Conservation (phyloP, 352 stramenopile species). For the Globisporangium solare region DNA sequence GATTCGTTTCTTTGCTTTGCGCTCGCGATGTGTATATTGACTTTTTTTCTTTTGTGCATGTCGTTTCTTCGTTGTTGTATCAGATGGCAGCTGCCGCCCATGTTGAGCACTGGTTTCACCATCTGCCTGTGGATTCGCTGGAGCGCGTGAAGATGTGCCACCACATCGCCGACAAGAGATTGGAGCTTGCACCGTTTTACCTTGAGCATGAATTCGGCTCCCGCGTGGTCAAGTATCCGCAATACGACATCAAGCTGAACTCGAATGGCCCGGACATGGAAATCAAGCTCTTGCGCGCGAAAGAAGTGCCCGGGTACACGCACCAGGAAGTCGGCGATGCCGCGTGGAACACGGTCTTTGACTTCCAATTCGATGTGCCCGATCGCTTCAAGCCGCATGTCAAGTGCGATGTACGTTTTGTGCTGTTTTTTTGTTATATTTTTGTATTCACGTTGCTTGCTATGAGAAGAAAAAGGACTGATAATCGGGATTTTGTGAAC, state of each 20-base stretch:
- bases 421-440: too few relatives aligned
- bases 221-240: slow-evolving; percentile 38
- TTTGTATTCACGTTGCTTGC: not conserved
- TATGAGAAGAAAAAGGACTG: not conserved
- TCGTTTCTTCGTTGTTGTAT: slow-evolving; percentile 1
- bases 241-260: slow-evolving; percentile 79
- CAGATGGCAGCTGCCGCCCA: slow-evolving; percentile 25
- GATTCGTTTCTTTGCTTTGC: not conserved
- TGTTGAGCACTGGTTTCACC: slow-evolving; percentile 69
- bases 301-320: slow-evolving; percentile 47
- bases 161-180: slow-evolving; percentile 49
- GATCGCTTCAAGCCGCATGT: slow-evolving; percentile 59
- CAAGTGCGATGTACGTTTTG: slow-evolving; percentile 38
- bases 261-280: slow-evolving; percentile 77
- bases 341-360: slow-evolving; percentile 73
- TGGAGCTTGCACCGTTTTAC: slow-evolving; percentile 46
- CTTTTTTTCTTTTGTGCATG: not conserved
- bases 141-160: slow-evolving; percentile 44
- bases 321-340: slow-evolving; percentile 60
- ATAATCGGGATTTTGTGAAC: not conserved
- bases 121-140: slow-evolving; percentile 54
- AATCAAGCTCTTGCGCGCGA: slow-evolving; percentile 69
- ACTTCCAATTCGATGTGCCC: slow-evolving; percentile 72
- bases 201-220: slow-evolving; percentile 48
- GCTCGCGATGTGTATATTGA: not conserved